These are phyloP conservation scores for Raffaelea ambrosiae DNA, from an alignment of 2,329 filamentous ascomycete species.

Conservation along the genomic window DNA sequence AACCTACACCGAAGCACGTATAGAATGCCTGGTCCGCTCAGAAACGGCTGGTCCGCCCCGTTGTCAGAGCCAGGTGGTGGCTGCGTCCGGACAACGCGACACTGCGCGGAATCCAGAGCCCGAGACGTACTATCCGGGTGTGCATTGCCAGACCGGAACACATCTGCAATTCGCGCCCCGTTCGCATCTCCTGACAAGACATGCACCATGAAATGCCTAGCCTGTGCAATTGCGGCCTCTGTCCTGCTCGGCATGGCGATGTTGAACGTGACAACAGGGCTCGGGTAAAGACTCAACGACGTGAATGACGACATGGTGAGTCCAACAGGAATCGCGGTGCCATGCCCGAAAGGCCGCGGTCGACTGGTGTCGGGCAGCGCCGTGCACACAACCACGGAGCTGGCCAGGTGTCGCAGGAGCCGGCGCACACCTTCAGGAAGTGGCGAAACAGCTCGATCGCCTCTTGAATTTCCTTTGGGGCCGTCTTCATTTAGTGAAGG, in stretches of 20 bases:
- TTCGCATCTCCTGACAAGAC: slow-evolving; percentile 37
- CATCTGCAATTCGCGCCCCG: slow-evolving; percentile 42
- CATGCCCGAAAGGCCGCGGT: no score
- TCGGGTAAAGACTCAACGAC: slow-evolving; percentile 42
- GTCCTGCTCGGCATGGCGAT: slow-evolving; percentile 47
- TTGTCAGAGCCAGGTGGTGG: slow-evolving; percentile 20
- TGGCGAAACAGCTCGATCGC: slow-evolving; percentile 10
- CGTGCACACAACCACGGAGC: slow-evolving; percentile 27
- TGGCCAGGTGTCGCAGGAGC: slow-evolving; percentile 44
- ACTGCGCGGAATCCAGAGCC: slow-evolving; percentile 24
- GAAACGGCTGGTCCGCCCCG: slow-evolving; percentile 16
- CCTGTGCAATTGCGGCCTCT: slow-evolving; percentile 39
- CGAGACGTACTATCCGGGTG: slow-evolving; percentile 11
- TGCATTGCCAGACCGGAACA: slow-evolving; percentile 42
- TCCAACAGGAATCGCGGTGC: slow-evolving; percentile 27
- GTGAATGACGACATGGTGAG: slow-evolving; percentile 56
- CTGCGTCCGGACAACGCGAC: slow-evolving; percentile 12
- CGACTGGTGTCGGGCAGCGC: slow-evolving; percentile 18
- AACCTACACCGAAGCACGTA: slow-evolving; percentile 30
- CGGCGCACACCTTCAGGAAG: slow-evolving; percentile 40
- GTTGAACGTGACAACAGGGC: slow-evolving; percentile 48
- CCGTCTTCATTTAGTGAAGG: no score
- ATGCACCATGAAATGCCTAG: slow-evolving; percentile 44
- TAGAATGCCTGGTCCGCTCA: slow-evolving; percentile 43
- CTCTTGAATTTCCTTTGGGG: no score